phyloP scores from a whole-genome alignment of 106 monocot species.

The Acanthochlamys bracteata region DNA sequence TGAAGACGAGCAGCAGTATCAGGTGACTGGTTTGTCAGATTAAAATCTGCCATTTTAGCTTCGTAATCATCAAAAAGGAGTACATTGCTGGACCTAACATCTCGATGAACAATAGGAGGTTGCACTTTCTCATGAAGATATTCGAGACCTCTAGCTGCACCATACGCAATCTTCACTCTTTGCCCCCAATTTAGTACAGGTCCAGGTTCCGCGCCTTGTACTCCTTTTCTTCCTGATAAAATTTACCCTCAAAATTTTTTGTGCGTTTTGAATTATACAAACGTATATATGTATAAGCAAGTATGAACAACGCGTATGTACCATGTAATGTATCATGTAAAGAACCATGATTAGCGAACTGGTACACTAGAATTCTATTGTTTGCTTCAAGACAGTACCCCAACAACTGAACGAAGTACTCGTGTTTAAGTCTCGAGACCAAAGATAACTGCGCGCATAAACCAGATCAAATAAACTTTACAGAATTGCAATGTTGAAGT shows the following conservation, averaged over 20 bases:
- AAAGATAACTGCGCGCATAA: slow-evolving; percentile 50
- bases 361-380: slow-evolving; percentile 41
- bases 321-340: slow-evolving; percentile 61
- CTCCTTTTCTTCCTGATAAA: slow-evolving; percentile 58
- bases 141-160: slow-evolving; percentile 65
- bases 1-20: slow-evolving; percentile 12
- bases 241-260: too few species aligned
- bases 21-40: slow-evolving; percentile 16
- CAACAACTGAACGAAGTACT: slow-evolving; percentile 39
- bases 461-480: background rate
- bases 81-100: slow-evolving; percentile 61
- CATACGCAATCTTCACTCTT: slow-evolving; percentile 56
- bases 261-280: too few species aligned
- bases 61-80: slow-evolving; percentile 44
- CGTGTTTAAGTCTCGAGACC: slow-evolving; percentile 54
- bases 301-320: slow-evolving; percentile 5
- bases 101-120: slow-evolving; percentile 48
- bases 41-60: slow-evolving; percentile 21
- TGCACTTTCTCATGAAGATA: slow-evolving; percentile 61
- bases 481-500: background rate
- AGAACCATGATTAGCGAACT: slow-evolving; percentile 53
- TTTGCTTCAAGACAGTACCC: slow-evolving; percentile 49
- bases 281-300: background rate
- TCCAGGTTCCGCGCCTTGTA: slow-evolving; percentile 39
- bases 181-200: slow-evolving; percentile 45